Conservation (phyloP, 495 filamentous ascomycete genomes). For the Evansstolkia leycettana region DNA sequence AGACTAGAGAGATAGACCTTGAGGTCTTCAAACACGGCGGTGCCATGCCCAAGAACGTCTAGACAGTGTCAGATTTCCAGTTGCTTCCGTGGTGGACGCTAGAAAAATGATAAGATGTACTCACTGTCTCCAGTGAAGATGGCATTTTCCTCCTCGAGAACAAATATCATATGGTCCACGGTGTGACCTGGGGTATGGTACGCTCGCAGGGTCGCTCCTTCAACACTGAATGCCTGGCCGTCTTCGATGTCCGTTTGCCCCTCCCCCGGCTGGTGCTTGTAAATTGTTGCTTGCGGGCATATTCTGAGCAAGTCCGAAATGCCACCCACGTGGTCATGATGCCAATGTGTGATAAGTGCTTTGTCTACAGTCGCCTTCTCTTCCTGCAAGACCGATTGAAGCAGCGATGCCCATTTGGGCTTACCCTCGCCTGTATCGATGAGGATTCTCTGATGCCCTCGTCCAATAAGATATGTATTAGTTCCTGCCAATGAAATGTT, state of each 20-base stretch:
- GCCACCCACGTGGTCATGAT: constrained; percentile 73
- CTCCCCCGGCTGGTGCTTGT: constrained; percentile 36
- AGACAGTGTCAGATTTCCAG: background rate
- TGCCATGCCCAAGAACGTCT: constrained; percentile 86
- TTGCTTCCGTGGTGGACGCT: no score
- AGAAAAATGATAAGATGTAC: constrained; percentile 3
- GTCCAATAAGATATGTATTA: constrained; percentile 80
- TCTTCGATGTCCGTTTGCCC: constrained; percentile 43
- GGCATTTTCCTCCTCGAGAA: constrained; percentile 61
- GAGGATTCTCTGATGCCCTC: constrained; percentile 50
- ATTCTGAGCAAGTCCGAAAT: constrained; percentile 49
- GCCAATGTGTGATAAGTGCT: constrained; percentile 80
- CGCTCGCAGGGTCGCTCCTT: constrained; percentile 67
- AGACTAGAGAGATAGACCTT: constrained; percentile 60
- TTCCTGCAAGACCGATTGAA: constrained; percentile 48
- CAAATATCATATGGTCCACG: constrained; percentile 67
- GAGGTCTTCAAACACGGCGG: constrained; percentile 82
- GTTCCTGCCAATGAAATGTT: no score
- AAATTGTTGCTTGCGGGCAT: constrained; percentile 42
- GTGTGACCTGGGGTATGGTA: constrained; percentile 79
- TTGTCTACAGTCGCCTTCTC: constrained; percentile 53
- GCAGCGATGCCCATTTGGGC: constrained; percentile 42
- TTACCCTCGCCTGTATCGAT: constrained; percentile 72
- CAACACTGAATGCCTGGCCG: constrained; percentile 58
- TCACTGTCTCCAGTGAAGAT: constrained; percentile 84